Evolutionary conservation across 176 grass and related monocot species (phyloP).

Genomic region (Oryza meridionalis): DNA sequence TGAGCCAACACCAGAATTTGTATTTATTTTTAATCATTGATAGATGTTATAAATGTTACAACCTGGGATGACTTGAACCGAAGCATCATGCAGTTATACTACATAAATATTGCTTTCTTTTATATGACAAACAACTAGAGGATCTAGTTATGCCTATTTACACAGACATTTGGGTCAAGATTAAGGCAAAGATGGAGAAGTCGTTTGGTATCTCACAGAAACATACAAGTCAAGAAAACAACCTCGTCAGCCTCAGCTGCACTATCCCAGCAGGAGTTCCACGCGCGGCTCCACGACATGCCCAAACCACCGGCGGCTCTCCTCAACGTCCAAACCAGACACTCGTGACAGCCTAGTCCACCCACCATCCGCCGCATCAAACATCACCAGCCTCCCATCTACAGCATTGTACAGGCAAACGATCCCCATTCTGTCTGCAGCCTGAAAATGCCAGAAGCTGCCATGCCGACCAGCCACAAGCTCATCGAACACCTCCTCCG

Average conservation of each 20-base stretch:
- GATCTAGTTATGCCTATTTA: slow-evolving; percentile 26
- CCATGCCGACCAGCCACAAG: slow-evolving; percentile 30
- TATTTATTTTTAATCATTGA: not conserved
- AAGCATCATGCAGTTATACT: not conserved
- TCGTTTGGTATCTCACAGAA: not conserved
- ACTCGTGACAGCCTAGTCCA: slow-evolving; percentile 40
- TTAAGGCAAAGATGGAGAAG: not conserved
- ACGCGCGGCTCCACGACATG: slow-evolving; percentile 54
- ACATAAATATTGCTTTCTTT: slow-evolving; percentile 27
- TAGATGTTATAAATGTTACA: not conserved
- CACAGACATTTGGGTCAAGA: not conserved
- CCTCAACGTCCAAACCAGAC: slow-evolving; percentile 11
- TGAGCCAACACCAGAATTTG: not conserved
- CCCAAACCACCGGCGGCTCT: slow-evolving; percentile 49
- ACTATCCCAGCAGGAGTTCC: slow-evolving; percentile 29
- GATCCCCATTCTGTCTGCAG: slow-evolving; percentile 44
- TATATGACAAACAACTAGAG: slow-evolving; percentile 12
- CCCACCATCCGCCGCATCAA: slow-evolving; percentile 24
- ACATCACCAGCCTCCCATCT: slow-evolving; percentile 52
- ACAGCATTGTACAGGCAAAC: slow-evolving; percentile 59
- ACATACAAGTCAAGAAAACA: slow-evolving; percentile 4
- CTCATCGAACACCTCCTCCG: slow-evolving; percentile 33
- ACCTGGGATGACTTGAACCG: slow-evolving; percentile 5
- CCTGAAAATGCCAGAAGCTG: slow-evolving; percentile 57
- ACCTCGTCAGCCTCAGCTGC: not conserved